A percentile compares a stretch with the other conserved stretches of the same genome.
Evolutionary conservation across 2,329 filamentous ascomycete species (phyloP).

Genomic region (Claviceps humidiphila): DNA sequence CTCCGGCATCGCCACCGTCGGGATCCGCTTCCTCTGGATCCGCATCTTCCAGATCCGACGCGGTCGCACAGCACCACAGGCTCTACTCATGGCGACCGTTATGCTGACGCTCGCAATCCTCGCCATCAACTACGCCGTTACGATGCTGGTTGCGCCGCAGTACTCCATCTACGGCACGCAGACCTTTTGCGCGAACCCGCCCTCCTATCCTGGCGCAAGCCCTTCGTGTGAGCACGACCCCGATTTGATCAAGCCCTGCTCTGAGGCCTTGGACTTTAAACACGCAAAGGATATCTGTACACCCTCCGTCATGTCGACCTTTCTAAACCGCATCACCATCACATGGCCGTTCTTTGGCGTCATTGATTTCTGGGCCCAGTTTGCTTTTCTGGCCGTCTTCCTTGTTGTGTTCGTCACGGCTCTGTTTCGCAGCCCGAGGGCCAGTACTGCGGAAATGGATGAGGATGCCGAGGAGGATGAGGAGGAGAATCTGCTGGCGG

Average conservation of each 20-base stretch:
- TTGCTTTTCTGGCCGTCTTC: conserved; percentile 76
- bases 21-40: conserved; percentile 94
- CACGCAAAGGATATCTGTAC: conserved; percentile 75
- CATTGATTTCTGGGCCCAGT: conserved; percentile 93
- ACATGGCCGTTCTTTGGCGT: conserved; percentile 94
- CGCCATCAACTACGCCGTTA: conserved; percentile 83
- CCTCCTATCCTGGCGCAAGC: conserved; percentile 46
- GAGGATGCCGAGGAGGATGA: conserved; percentile 85
- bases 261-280: conserved; percentile 58
- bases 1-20: conserved; percentile 70
- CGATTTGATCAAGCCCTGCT: conserved; percentile 67
- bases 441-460: conserved; percentile 67
- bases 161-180: conserved; percentile 92
- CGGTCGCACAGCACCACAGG: conserved; percentile 81
- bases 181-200: conserved; percentile 72
- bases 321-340: conserved; percentile 81
- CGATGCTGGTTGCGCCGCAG: conserved; percentile 90
- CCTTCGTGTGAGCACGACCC: conserved; percentile 63
- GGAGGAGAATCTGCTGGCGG: conserved; percentile 81
- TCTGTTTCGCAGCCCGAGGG: conserved; percentile 64
- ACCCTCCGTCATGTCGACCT: conserved; percentile 79
- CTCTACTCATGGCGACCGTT: conserved; percentile 78
- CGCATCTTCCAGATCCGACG: conserved; percentile 82
- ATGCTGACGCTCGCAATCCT: conserved; percentile 81
- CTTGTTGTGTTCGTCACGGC: conserved; percentile 67